A percentile compares a stretch with the other conserved stretches of the same genome.
Conservation (phyloP, 139 green algal species). For the Chlorella sp. region DNA sequence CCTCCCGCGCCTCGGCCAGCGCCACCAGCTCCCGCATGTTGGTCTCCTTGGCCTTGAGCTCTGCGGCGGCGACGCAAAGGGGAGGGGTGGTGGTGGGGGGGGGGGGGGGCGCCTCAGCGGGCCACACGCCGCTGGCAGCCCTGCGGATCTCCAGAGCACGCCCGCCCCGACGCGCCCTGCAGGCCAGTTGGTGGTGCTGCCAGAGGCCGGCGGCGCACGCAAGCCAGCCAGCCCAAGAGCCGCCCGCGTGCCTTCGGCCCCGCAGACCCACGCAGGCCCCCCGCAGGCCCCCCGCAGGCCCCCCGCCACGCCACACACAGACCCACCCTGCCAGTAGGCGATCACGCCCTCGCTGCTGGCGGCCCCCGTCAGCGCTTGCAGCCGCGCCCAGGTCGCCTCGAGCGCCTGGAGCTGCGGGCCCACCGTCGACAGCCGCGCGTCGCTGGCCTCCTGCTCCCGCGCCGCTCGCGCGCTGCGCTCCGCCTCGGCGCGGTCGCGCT, state of each 20-base stretch:
- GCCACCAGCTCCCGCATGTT: conserved; percentile 79
- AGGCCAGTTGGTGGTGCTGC: too few species aligned
- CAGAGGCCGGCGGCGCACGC: too few species aligned
- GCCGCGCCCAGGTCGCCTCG: conserved; percentile 78
- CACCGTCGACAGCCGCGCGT: conserved; percentile 34
- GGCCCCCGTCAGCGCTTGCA: conserved; percentile 74
- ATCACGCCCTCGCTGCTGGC: conserved; percentile 75
- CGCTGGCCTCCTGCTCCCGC: conserved; percentile 12
- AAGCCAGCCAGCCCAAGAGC: too few species aligned
- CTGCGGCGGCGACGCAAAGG: conserved; percentile 28
- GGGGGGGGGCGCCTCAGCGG: too few species aligned
- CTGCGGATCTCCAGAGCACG: too few species aligned
- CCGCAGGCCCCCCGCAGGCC: too few species aligned
- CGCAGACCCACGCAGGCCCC: too few species aligned
- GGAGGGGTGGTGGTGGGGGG: not conserved
- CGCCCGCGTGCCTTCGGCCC: too few species aligned
- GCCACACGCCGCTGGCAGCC: too few species aligned
- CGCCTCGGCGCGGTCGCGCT: too few species aligned
- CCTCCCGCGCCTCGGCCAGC: conserved; percentile 73
- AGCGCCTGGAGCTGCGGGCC: conserved; percentile 78
- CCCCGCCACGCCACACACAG: not conserved
- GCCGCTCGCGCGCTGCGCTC: too few species aligned
- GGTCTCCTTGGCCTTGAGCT: conserved; percentile 76
- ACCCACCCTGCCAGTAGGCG: conserved; percentile 73
- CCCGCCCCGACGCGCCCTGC: too few species aligned